Conservation (phyloP, 2,329 filamentous ascomycete species). For the Rutstroemia sp. region DNA sequence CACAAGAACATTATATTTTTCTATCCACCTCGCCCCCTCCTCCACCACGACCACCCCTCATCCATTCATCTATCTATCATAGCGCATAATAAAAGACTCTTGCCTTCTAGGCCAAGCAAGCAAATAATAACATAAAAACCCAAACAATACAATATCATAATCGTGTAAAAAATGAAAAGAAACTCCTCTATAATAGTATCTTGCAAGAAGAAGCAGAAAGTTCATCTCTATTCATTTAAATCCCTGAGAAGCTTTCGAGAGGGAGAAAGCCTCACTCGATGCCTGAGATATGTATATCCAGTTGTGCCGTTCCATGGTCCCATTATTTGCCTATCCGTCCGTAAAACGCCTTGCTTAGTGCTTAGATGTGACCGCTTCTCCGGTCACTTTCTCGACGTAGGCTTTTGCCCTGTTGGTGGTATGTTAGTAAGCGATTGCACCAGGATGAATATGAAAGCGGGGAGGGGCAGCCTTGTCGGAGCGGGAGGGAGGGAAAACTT, state of each 20-base stretch:
- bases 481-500: slow-evolving; percentile 34
- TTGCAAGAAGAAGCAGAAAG: not conserved
- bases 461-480: too few relatives aligned
- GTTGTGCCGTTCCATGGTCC: not conserved
- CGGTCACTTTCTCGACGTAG: slow-evolving; percentile 60
- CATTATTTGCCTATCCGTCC: not conserved
- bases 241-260: too few relatives aligned
- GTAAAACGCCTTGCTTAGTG: slow-evolving; percentile 44
- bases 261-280: not conserved
- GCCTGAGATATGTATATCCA: not conserved
- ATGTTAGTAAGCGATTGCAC: slow-evolving; percentile 10
- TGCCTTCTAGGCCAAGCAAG: too few relatives aligned
- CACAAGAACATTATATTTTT: not conserved
- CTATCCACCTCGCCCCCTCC: not conserved
- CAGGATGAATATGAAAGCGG: too few relatives aligned
- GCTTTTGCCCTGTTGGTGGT: slow-evolving; percentile 51
- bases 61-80: not conserved
- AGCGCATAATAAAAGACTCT: too few relatives aligned
- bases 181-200: not conserved
- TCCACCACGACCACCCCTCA: not conserved
- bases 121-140: too few relatives aligned
- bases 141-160: too few relatives aligned
- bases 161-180: too few relatives aligned
- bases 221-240: not conserved
- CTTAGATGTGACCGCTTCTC: slow-evolving; percentile 58